Base-by-base conservation (phyloP, 1,139 yeast genomes). In the Scheffersomyces illinoinensis region DNA sequence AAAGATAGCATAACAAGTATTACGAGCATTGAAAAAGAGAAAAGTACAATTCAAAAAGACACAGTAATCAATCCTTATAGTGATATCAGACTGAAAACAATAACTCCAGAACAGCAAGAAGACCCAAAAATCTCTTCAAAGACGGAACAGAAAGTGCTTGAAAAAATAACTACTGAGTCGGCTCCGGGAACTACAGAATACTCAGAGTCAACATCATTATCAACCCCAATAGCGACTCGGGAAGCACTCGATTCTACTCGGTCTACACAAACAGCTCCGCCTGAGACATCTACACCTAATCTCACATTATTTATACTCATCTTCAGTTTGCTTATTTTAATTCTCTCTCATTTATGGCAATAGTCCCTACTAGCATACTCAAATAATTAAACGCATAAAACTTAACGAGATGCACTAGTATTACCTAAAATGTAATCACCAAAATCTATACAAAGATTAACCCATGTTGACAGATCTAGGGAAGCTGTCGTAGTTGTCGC, bases 391-490 rank as follows among this genome's bases (percentile, higher is more conserved):
- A 33, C 14, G 43, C 43, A 33, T 33, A 33, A 33, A 12, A 33
- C 14, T 12, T 12, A 33, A 10, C 43, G 43, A 33, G 4, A 33
- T 33, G 43, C 43, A 33, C 43, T 33, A 33, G 43, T 12, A 24
- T 24, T 24, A 33, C 43, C 10, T 10, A 33, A 10, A 33, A 33
- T 33, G 43, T 33, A 33, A 33, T 33, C 12, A 33, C 43, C 43
- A 33, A 10, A 33, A 33, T 14, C 43, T 8, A 33, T 33, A 33
- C 17, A 33, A 33, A 33, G 14, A 33, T 12, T 68, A 78, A 39
- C 78, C 81, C 83, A 79, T 79, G 66, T 72, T 78, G 47, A 78
- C 75, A 4, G 81, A 76, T 54, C 79, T 70, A 52, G 77, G 72
- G 66, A 71, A 77, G 50, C 64, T 68, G 56, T 74, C 77, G 59